phyloP scores from a whole-genome alignment of 2,329 filamentous ascomycete genomes.

The Curvularia lunata region DNA sequence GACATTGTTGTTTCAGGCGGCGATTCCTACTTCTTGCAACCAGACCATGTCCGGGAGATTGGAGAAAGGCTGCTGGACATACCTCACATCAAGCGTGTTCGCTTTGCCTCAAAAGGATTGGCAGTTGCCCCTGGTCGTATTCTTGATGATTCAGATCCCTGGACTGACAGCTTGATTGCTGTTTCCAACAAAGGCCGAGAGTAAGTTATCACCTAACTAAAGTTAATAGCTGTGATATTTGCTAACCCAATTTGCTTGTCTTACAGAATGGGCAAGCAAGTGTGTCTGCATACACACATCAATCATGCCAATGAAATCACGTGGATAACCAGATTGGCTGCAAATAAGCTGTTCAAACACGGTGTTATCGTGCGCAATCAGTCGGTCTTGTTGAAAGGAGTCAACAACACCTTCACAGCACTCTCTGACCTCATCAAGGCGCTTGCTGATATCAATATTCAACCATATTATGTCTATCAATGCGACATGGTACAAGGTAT shows the following conservation, averaged over 20 bases:
- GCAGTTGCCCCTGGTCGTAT: slow-evolving; percentile 65
- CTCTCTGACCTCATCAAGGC: slow-evolving; percentile 62
- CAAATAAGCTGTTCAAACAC: slow-evolving; percentile 58
- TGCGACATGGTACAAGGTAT: slow-evolving; percentile 67
- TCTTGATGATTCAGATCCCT: slow-evolving; percentile 59
- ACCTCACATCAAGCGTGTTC: slow-evolving; percentile 64
- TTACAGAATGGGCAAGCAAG: slow-evolving; percentile 58
- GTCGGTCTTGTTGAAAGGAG: slow-evolving; percentile 63
- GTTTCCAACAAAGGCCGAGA: slow-evolving; percentile 59
- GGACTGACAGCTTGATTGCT: slow-evolving; percentile 60
- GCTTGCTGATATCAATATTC: slow-evolving; percentile 63
- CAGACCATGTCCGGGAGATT: slow-evolving; percentile 60
- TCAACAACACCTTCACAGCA: slow-evolving; percentile 63
- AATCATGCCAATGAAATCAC: slow-evolving; percentile 68
- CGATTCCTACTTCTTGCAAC: slow-evolving; percentile 64
- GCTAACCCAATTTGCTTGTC: slow-evolving; percentile 2
- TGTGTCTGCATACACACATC: slow-evolving; percentile 70
- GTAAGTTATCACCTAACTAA: slow-evolving; percentile 12
- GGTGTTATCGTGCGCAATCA: slow-evolving; percentile 67
- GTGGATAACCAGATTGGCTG: slow-evolving; percentile 63
- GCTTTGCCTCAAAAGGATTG: slow-evolving; percentile 68
- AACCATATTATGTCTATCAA: slow-evolving; percentile 72
- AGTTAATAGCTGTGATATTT: neutral
- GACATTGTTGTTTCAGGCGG: slow-evolving; percentile 70
- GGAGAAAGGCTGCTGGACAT: slow-evolving; percentile 62